Evolutionary conservation across 2,329 filamentous ascomycete species (phyloP).

Genomic region (Fusarium algeriense): DNA sequence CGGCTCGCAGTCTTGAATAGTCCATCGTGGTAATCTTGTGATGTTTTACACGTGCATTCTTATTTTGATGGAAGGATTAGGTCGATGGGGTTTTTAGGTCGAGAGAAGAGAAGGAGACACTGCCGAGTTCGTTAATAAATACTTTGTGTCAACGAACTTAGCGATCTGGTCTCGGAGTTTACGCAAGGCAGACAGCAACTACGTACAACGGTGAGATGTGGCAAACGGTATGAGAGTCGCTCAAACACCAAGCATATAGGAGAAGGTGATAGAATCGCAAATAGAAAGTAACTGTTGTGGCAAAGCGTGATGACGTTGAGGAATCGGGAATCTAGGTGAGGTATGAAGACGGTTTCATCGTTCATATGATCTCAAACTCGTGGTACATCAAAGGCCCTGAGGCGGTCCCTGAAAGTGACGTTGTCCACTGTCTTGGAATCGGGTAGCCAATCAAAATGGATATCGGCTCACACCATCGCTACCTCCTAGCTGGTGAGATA

Average conservation of each 20-base stretch:
- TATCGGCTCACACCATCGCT: not conserved
- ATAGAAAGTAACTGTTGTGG: constrained; percentile 8
- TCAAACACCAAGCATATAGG: not conserved
- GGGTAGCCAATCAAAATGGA: constrained; percentile 18
- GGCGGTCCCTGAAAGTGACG: constrained; percentile 38
- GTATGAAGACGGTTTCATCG: constrained; percentile 11
- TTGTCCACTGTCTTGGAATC: constrained; percentile 16
- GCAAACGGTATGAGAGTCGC: constrained; percentile 12
- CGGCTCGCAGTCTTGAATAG: constrained; percentile 82
- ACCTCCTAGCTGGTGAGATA: not conserved
- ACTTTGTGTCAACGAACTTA: not conserved
- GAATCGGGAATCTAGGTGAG: constrained; percentile 1
- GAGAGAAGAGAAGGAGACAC: not conserved
- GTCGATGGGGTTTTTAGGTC: not conserved
- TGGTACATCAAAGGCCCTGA: constrained; percentile 15
- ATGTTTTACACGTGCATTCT: constrained; percentile 38
- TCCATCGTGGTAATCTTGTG: constrained; percentile 65
- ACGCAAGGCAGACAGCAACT: constrained; percentile 37
- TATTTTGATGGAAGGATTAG: not conserved
- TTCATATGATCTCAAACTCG: constrained; percentile 28
- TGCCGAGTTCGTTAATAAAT: constrained; percentile 11
- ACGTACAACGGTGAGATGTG: constrained; percentile 32
- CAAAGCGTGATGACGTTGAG: constrained; percentile 19
- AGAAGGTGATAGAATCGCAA: constrained; percentile 13
- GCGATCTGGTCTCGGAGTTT: constrained; percentile 5